Evolutionary conservation across 352 stramenopile genomes (phyloP), one percentile per base, ranked within the genome.

Genomic region (Phytopythium delawarense): DNA sequence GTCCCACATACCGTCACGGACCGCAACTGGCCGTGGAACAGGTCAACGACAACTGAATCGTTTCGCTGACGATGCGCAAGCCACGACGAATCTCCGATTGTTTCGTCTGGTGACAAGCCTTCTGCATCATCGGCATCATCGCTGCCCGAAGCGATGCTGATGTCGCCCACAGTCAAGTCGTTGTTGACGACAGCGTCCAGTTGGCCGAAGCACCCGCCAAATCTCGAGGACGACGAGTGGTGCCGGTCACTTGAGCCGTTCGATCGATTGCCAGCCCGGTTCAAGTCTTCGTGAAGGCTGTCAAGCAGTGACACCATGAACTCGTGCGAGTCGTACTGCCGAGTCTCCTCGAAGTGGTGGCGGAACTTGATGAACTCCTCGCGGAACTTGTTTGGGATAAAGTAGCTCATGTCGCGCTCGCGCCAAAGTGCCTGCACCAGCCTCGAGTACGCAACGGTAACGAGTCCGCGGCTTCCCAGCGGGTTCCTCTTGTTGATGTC

Each of bases 281-380:
- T 99, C 37, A 99, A 72, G 72, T 99, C 97, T 76, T 99, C 97
- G 74, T 99, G 97, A 2, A 99, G 71, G 61, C 97, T 97, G 79
- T 99, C 97, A 8, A 99, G 86, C 7, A 99, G 72, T 49, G 97
- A 98, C 34, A 94, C 89, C 76, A 98, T 98, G 52, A 94, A 93
- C 57, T 96, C 87, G 74, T 99, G 97, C 21, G 89, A 90, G 60
- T 99, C 97, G 60, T 99, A 97, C 71, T 99, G 97, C 9, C 78
- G 79, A 13, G 78, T 79, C 59, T 92, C 84, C 54, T 91, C 77
- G 34, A 92, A 92, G 37, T 90, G 72, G 12, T 64, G 65, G n/a
- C 78, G 71, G 46, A 89, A 65, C 45, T 72, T 70, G 4, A 75
- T 84, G 57, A 92, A 92, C 28, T 89, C 84, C 50, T 92, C 81